phyloP scores from a whole-genome alignment of 2,329 filamentous ascomycete genomes.

The Colletotrichum sp. region DNA sequence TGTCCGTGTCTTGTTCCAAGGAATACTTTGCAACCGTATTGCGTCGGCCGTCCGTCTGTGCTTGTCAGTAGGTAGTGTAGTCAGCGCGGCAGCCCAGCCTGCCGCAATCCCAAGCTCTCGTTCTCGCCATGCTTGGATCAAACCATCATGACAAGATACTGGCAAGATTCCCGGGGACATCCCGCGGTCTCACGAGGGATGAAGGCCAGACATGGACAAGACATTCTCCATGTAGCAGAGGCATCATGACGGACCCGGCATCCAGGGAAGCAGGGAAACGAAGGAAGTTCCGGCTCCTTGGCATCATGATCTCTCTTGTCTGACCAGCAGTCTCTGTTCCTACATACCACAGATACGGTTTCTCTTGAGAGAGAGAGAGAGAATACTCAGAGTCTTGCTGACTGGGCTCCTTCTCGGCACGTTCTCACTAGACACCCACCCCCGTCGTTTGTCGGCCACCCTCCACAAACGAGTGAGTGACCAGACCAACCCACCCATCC shows the following conservation, averaged over 20 bases:
- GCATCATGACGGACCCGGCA: background rate
- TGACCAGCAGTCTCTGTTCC: background rate
- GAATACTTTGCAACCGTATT: background rate
- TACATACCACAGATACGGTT: background rate
- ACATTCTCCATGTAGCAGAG: background rate
- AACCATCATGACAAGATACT: background rate
- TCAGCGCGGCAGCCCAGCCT: background rate
- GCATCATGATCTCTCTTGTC: slow-evolving; percentile 9
- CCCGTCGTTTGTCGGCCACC: slow-evolving; percentile 12
- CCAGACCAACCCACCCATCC: background rate
- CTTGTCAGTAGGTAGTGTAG: background rate
- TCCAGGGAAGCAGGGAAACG: slow-evolving; percentile 2
- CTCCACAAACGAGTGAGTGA: slow-evolving; percentile 12
- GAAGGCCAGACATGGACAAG: background rate
- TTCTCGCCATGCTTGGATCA: background rate
- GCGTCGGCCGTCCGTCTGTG: background rate
- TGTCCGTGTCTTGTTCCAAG: slow-evolving; percentile 8
- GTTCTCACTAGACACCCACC: slow-evolving; percentile 9
- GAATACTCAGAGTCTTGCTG: background rate
- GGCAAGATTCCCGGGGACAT: background rate
- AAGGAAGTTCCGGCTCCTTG: slow-evolving; percentile 6
- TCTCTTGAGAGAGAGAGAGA: background rate
- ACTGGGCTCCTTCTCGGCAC: slow-evolving; percentile 4
- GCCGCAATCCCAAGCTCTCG: background rate
- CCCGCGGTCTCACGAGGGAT: background rate